phyloP scores from a whole-genome alignment of 2,329 filamentous ascomycete genomes.

The Colletotrichum camelliae region DNA sequence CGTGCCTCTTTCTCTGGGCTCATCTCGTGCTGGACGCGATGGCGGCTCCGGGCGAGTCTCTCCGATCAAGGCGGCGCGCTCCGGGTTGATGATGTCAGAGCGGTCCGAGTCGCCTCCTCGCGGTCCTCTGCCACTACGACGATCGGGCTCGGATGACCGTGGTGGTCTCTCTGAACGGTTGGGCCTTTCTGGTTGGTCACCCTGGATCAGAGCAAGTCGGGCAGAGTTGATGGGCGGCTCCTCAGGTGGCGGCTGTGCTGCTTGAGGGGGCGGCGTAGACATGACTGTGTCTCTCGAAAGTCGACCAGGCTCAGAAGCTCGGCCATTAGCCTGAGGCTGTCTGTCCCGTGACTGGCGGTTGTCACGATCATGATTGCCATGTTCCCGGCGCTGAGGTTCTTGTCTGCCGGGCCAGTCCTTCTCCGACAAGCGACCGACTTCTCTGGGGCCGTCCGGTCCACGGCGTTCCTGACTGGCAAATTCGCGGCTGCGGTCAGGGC shows the following conservation, averaged over 20 bases:
- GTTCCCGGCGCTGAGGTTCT: conserved; percentile 38
- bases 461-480: conserved; percentile 46
- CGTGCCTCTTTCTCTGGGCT: conserved; percentile 33
- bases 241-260: conserved; percentile 32
- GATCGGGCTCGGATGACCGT: conserved; percentile 12
- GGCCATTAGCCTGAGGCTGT: conserved; percentile 27
- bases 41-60: conserved; percentile 40
- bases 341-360: conserved; percentile 37
- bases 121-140: conserved; percentile 7
- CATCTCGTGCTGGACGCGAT: conserved; percentile 47
- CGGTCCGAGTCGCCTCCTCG: conserved; percentile 33
- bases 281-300: conserved; percentile 27
- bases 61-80: conserved; percentile 50
- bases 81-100: conserved; percentile 51
- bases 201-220: conserved; percentile 53
- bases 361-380: conserved; percentile 43
- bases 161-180: conserved; percentile 12
- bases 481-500: conserved; percentile 48
- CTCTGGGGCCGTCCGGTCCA: conserved; percentile 39
- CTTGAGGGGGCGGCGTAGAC: conserved; percentile 26
- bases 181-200: conserved; percentile 30
- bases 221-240: conserved; percentile 62
- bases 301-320: conserved; percentile 29
- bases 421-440: conserved; percentile 41
- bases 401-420: conserved; percentile 39